These are phyloP conservation scores for Kodamaea sp. DNA, from an alignment of 1,139 yeast genomes.

Conservation along the genomic window DNA sequence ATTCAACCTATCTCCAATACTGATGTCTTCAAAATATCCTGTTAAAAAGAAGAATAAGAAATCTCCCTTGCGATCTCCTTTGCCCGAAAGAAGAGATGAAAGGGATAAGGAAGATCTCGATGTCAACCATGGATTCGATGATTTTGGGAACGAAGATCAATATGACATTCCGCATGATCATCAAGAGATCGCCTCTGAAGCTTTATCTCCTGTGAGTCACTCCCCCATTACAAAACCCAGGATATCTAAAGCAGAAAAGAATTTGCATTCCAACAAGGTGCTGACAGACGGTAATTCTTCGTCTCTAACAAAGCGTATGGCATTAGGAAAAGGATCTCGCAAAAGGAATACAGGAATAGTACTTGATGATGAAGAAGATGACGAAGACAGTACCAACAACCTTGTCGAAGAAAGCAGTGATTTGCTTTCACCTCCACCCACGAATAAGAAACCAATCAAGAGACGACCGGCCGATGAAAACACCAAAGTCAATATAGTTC, in stretches of 20 bases:
- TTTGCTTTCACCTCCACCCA: constrained; percentile 23
- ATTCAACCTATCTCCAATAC: constrained; percentile 34
- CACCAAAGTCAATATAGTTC: constrained; percentile 1
- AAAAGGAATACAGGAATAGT: constrained; percentile 12
- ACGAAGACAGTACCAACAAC: constrained; percentile 17
- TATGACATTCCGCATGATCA: too few species aligned
- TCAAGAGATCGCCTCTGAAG: not conserved
- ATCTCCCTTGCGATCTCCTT: constrained; percentile 37
- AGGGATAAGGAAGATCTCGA: constrained; percentile 1
- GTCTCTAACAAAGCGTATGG: constrained; percentile 44
- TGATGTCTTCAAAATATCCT: constrained; percentile 20
- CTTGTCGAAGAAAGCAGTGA: constrained; percentile 15
- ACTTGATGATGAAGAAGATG: constrained; percentile 23
- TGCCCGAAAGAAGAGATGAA: constrained; percentile 22
- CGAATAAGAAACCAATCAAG: constrained; percentile 13
- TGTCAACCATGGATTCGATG: constrained; percentile 11
- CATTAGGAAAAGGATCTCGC: constrained; percentile 32
- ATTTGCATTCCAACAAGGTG: not conserved
- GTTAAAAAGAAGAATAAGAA: constrained; percentile 24
- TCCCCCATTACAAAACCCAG: constrained; percentile 7
- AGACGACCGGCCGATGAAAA: constrained; percentile 6
- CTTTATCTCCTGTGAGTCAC: constrained; percentile 7
- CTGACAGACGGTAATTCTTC: constrained; percentile 10
- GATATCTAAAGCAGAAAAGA: not conserved
- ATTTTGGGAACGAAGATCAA: constrained; percentile 11